Conservation (phyloP, 2,329 filamentous ascomycete genomes). For the Epichloe uncinata region DNA sequence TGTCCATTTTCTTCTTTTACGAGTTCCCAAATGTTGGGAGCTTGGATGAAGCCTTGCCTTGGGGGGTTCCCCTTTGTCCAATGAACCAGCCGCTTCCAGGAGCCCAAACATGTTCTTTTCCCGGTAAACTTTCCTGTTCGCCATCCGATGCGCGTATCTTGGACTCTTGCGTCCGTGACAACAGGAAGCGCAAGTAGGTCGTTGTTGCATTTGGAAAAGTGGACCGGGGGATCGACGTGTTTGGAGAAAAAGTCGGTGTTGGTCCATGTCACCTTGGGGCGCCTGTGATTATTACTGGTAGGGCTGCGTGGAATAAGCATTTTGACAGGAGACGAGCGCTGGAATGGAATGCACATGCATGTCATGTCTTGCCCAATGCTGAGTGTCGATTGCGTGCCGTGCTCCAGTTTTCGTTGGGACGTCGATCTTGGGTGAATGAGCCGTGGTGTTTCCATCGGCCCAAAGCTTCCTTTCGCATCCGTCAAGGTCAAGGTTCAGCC, state of each 20-base stretch:
- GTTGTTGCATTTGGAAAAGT: not conserved
- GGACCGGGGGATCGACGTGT: not conserved
- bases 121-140: not conserved
- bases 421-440: not conserved
- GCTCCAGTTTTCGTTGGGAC: too few relatives aligned
- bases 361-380: too few relatives aligned
- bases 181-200: too few relatives aligned
- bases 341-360: too few relatives aligned
- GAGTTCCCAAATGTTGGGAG: not conserved
- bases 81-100: not conserved
- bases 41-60: too few relatives aligned
- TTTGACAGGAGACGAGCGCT: not conserved
- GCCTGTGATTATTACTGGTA: too few relatives aligned
- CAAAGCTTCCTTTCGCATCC: not conserved
- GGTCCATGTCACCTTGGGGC: not conserved
- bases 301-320: not conserved
- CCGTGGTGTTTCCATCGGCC: not conserved
- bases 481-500: not conserved
- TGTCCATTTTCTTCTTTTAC: not conserved
- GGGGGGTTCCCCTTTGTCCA: not conserved
- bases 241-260: not conserved
- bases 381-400: too few relatives aligned
- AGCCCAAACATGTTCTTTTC: rapidly evolving
- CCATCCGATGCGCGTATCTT: not conserved
- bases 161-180: not conserved